Conservation (phyloP, 2,329 filamentous ascomycete species). For the Plenodomus tracheiphilus region DNA sequence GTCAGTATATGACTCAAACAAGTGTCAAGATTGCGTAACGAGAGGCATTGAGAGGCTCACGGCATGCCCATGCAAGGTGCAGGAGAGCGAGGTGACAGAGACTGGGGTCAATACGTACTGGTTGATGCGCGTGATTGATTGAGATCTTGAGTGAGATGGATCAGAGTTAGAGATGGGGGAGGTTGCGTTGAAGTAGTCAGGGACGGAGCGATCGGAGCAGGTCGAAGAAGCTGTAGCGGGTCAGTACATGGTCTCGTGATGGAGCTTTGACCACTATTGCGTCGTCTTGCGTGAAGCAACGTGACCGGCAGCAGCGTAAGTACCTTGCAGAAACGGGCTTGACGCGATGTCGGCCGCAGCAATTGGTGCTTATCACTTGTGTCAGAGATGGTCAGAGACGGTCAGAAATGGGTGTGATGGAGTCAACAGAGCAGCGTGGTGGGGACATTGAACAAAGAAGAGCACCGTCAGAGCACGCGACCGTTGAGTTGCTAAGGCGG, state of each 20-base stretch:
- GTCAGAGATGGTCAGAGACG: conserved; percentile 2
- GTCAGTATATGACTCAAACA: neutral
- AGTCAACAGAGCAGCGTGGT: conserved; percentile 14
- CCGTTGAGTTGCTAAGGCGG: conserved; percentile 16
- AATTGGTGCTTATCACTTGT: conserved; percentile 1
- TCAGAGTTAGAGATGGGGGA: conserved; percentile 20
- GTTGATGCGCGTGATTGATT: conserved; percentile 21
- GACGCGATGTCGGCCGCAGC: conserved; percentile 3
- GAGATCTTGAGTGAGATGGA: conserved; percentile 16
- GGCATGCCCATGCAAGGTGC: conserved; percentile 5
- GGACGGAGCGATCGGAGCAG: conserved; percentile 28
- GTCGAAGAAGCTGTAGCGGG: conserved; percentile 23
- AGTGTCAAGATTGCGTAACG: neutral
- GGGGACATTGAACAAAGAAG: conserved; percentile 18
- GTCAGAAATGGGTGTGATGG: too few species aligned
- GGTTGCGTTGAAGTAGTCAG: conserved; percentile 33
- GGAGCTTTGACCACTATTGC: conserved; percentile 35
- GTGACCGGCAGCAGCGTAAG: conserved; percentile 9
- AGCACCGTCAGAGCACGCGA: conserved; percentile 12
- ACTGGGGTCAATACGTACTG: conserved; percentile 31
- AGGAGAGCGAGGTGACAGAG: neutral
- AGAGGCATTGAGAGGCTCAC: neutral
- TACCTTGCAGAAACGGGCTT: conserved; percentile 33
- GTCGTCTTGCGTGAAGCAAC: conserved; percentile 21
- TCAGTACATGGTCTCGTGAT: conserved; percentile 42